Percentiles rank a stretch among this genome's conserved stretches.
phyloP scores from a whole-genome alignment of 1,284 basidiomycete genomes.

The Mycosarcoma mackinlayi region DNA sequence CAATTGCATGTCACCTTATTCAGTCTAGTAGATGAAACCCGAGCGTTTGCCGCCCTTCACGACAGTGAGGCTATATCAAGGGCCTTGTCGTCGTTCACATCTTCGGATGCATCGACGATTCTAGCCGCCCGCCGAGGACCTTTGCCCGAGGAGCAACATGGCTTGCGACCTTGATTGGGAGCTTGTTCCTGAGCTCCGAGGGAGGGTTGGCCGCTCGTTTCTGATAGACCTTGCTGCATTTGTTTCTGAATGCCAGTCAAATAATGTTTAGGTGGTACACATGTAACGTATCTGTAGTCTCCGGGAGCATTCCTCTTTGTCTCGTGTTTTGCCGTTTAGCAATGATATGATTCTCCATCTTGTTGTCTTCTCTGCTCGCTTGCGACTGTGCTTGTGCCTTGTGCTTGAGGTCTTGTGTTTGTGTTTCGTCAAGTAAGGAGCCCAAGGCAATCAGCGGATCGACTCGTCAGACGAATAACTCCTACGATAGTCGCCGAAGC shows the following conservation, averaged over 20 bases:
- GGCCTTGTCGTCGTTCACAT: constrained; percentile 44
- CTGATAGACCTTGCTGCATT: constrained; percentile 59
- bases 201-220: constrained; percentile 65
- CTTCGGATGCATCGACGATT: constrained; percentile 37
- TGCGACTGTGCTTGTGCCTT: background rate
- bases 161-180: constrained; percentile 61
- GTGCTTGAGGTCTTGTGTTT: background rate
- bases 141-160: constrained; percentile 61
- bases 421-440: background rate
- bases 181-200: constrained; percentile 63
- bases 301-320: background rate
- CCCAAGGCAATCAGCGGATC: too few relatives aligned
- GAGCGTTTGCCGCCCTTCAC: constrained; percentile 63
- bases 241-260: too few relatives aligned
- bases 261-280: too few relatives aligned
- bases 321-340: constrained; percentile 1
- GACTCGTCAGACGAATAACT: too few relatives aligned
- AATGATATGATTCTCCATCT: constrained; percentile 15
- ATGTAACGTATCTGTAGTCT: constrained; percentile 14
- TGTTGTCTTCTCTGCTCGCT: too few relatives aligned
- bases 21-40: constrained; percentile 66
- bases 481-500: too few relatives aligned
- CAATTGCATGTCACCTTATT: constrained; percentile 66
- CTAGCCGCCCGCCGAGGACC: constrained; percentile 65
- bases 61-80: constrained; percentile 61